These are phyloP conservation scores for Endoconidiophora polonica DNA, from an alignment of 2,329 filamentous ascomycete genomes.

Conservation along the genomic window DNA sequence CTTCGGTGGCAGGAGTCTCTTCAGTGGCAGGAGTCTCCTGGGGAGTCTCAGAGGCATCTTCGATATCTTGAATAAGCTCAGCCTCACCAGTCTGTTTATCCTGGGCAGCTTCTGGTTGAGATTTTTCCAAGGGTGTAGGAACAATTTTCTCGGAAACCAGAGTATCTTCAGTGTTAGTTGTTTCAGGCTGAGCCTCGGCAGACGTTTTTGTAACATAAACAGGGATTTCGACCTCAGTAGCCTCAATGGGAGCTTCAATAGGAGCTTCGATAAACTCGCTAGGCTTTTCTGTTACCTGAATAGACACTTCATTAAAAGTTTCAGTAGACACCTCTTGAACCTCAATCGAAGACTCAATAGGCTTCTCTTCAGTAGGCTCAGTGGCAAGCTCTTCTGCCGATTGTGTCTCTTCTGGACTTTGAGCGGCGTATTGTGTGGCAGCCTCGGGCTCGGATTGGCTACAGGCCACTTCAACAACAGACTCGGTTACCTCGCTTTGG, in stretches of 20 bases:
- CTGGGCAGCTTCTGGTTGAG: background rate
- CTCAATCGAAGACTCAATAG: background rate
- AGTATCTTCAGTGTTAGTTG: background rate
- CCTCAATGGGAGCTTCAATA: background rate
- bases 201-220: background rate
- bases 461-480: no score
- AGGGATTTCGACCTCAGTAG: background rate
- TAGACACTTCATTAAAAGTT: background rate
- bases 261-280: background rate
- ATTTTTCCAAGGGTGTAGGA: slow-evolving; percentile 4
- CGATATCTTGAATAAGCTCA: no score
- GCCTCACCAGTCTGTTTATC: background rate
- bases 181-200: background rate
- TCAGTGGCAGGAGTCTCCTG: slow-evolving; percentile 9
- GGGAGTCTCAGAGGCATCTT: background rate
- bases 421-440: no score
- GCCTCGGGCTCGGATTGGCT: no score
- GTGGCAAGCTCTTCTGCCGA: background rate
- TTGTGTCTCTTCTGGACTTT: no score
- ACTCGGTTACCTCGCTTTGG: no score
- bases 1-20: background rate
- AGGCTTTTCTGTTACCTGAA: background rate
- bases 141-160: background rate
- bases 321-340: background rate
- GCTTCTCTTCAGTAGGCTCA: background rate